phyloP scores from a whole-genome alignment of 352 stramenopile species.

The Globisporangium echinulatum region DNA sequence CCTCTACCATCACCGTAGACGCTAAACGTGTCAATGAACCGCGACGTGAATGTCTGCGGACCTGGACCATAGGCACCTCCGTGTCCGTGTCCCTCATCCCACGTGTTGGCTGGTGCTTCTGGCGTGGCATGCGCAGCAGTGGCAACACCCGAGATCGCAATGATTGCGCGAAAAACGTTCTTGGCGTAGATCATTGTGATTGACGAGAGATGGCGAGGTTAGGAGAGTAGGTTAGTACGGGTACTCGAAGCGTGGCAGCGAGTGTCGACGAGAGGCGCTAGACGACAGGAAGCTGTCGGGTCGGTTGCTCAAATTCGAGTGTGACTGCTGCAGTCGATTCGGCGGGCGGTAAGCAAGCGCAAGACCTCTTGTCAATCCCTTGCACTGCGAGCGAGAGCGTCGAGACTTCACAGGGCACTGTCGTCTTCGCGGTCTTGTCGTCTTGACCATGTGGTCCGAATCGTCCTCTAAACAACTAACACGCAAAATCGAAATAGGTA shows the following conservation, averaged over 20 bases:
- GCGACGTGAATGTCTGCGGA: slow-evolving; percentile 6
- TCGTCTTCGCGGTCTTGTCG: too few species aligned
- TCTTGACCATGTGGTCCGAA: too few species aligned
- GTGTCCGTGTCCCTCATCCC: slow-evolving; percentile 15
- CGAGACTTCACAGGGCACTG: too few species aligned
- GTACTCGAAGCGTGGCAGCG: slow-evolving; percentile 14
- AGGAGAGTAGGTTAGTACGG: slow-evolving; percentile 12
- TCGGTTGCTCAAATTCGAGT: slow-evolving; percentile 23
- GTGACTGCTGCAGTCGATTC: neutral
- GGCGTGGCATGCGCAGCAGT: slow-evolving; percentile 25
- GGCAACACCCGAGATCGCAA: slow-evolving; percentile 41
- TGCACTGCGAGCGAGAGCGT: too few species aligned
- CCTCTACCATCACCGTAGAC: slow-evolving; percentile 15
- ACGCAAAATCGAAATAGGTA: too few species aligned
- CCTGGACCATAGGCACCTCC: slow-evolving; percentile 16
- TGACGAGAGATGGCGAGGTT: slow-evolving; percentile 14
- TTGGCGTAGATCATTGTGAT: slow-evolving; percentile 56
- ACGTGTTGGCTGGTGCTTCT: slow-evolving; percentile 12
- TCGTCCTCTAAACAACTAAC: too few species aligned
- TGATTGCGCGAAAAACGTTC: slow-evolving; percentile 47
- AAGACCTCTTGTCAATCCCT: neutral
- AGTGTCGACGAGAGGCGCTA: slow-evolving; percentile 14
- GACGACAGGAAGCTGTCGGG: slow-evolving; percentile 14
- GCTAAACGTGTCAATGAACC: slow-evolving; percentile 24
- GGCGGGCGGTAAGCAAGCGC: neutral